Evolutionary conservation across 2,329 filamentous ascomycete genomes (phyloP), one percentile per base, ranked within the genome.

Genomic region (Trichoderma sp.): DNA sequence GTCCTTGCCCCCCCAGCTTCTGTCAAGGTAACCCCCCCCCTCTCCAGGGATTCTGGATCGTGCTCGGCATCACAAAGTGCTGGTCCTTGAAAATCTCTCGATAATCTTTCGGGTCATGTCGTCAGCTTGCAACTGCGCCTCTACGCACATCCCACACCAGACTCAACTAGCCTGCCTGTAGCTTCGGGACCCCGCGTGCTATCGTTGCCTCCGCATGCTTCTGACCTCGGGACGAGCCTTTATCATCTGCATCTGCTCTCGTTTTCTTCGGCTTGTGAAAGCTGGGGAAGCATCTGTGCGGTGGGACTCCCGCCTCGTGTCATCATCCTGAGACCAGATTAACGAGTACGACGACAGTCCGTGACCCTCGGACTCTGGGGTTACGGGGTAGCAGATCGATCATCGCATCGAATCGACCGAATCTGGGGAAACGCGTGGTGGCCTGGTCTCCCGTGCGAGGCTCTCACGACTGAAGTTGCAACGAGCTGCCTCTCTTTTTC

Each of bases 221-320:
- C 58, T 55, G 57, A 70, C 68, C 68, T 70, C 68, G 68, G 68
- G 57, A 70, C 57, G n/a, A 52, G 21, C 35, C 68, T 59, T 68
- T 43, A 66, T 68, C 49, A 62, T 70, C 63, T 68, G 62, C 63
- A 67, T 62, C 35, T 14, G 29, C 57, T 57, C 24, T 61, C 35
- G 37, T 62, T 68, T 43, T 68, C 33, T 62, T 68, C 63, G 63
- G 68, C 68, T 70, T 67, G 68, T 70, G 68, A 70, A 70, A 70
- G 63, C 58, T 68, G 68, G 68, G 68, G 68, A 68, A 70, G 55
- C 68, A 43, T 59, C 55, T 55, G 58, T 35, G 43, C 43, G 49
- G 57, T 37, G 59, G 68, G 33, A 60, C 60, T 59, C 53, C 24
- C 19, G 29, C 52, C 33, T 65, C 31, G 35, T 61, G 49, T 62